These are phyloP conservation scores for Hypoxylon intermedium DNA, from an alignment of 495 filamentous ascomycete species.

Conservation along the genomic window DNA sequence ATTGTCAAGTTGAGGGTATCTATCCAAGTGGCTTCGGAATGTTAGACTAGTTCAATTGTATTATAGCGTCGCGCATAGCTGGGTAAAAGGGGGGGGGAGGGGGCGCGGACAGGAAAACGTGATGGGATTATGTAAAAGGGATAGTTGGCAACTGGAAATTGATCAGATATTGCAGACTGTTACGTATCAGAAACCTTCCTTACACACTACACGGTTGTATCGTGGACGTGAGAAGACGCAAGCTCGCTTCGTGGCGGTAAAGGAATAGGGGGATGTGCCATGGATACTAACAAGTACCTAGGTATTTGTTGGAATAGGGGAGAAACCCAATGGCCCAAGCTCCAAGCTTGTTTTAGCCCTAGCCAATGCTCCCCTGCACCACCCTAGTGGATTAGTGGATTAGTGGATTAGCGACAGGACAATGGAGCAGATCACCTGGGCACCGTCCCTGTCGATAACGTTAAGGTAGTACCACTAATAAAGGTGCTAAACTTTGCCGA, in stretches of 20 bases:
- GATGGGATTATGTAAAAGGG: no score
- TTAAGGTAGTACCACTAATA: constrained; percentile 29
- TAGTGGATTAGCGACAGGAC: constrained; percentile 28
- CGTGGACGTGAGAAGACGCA: background rate
- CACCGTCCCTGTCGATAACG: constrained; percentile 18
- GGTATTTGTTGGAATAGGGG: background rate
- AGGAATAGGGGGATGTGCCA: constrained; percentile 2
- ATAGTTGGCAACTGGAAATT: no score
- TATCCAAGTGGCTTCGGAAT: constrained; percentile 5
- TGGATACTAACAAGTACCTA: background rate
- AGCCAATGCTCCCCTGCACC: constrained; percentile 13
- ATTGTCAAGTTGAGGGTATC: constrained; percentile 8
- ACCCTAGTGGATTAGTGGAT: constrained; percentile 1
- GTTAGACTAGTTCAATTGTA: constrained; percentile 15
- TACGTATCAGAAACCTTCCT: no score
- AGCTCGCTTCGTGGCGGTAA: constrained; percentile 5
- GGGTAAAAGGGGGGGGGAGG: constrained; percentile 1
- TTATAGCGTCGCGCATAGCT: constrained; percentile 10
- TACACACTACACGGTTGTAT: no score
- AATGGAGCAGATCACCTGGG: constrained; percentile 12
- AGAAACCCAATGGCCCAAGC: constrained; percentile 28
- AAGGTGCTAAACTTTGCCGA: constrained; percentile 10
- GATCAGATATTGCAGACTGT: no score
- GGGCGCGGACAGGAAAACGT: no score
- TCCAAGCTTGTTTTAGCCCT: constrained; percentile 22